Percentiles rank a stretch among this genome's conserved stretches.
These are phyloP conservation scores for Sphagnum fallax DNA, from an alignment of 228 moss, liverwort and hornwort genomes.

Conservation along the genomic window DNA sequence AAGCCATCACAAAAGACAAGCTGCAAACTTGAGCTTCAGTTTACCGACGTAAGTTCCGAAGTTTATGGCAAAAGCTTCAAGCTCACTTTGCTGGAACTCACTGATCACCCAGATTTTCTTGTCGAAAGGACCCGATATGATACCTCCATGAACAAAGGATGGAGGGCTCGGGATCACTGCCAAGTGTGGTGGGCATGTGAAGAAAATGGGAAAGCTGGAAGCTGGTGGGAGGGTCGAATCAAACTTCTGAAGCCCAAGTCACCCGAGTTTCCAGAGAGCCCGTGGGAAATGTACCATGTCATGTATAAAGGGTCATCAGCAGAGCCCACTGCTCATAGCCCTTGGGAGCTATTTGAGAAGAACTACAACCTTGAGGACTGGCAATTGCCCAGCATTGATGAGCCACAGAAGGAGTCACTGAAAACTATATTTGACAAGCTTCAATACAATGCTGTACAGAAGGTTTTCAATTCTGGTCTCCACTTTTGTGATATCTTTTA, in stretches of 20 bases:
- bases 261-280: constrained; percentile 71
- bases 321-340: constrained; percentile 63
- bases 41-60: constrained; percentile 46
- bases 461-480: too few species aligned
- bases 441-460: too few species aligned
- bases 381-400: constrained; percentile 67
- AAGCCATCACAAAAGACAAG: constrained; percentile 48
- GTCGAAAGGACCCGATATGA: constrained; percentile 88
- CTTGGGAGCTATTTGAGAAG: constrained; percentile 94
- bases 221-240: constrained; percentile 96
- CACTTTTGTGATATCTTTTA: too few species aligned
- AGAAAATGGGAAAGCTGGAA: constrained; percentile 51
- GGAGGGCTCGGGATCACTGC: constrained; percentile 85
- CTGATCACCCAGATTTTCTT: constrained; percentile 80
- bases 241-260: constrained; percentile 57
- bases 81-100: constrained; percentile 76
- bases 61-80: constrained; percentile 53
- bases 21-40: constrained; percentile 70
- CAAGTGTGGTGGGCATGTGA: constrained; percentile 94
- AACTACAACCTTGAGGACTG: constrained; percentile 59
- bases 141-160: constrained; percentile 64
- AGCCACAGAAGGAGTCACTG: constrained; percentile 19
- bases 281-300: constrained; percentile 81
- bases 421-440: too few species aligned
- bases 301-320: constrained; percentile 49